Base-by-base conservation (phyloP, 768 basidiomycete species). In the Lactarius hengduanensis region DNA sequence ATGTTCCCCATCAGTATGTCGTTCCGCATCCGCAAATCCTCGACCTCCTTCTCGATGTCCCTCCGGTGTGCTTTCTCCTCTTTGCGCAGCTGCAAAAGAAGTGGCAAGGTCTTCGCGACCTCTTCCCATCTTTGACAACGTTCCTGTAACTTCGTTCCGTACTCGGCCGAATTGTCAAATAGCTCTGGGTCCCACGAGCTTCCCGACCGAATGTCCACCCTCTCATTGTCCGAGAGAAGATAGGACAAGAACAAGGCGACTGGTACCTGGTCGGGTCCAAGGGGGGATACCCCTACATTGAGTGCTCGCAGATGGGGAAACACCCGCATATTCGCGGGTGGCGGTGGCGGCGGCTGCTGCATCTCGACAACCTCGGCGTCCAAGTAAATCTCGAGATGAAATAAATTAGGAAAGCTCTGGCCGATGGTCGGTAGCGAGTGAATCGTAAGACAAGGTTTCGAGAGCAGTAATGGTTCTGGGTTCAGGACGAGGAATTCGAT, bases 21-120 rank as follows among this genome's bases (percentile, higher is more conserved):
- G 36, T 69, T 70, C 41, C 70, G 61, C 70, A 70, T 70, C 36
- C 64, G 63, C 55, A 70, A 36, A 61, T 70, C 70, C 45, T 69
- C 68, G 13, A 70, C 64, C 64, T 70, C 70, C 58, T 62, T 61
- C 64, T 69, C 68, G 20, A 70, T 62, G 15, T 69, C 64, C 36
- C 57, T 53, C 22, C 70, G 69, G 30, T 69, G 57, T 10, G 2
- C 43, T 47, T 59, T 62, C 55, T 70, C 70, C 47, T 69, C 63
- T n/a, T 66, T 62, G 10, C 61, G 68, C 41, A 70, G 58, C 34
- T 66, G 63, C 45, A 69, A 38, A 26, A 70, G 55, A 18, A 70
- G 58, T 16, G 70, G 70, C 47, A 70, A 30, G n/a, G 60, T 64
- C 41, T 54, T 69, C 40, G 61, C 45, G n/a, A 69, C 70, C 6